Evolutionary conservation across 148 eudicot species (phyloP).

Genomic region (Spergularia marina): DNA sequence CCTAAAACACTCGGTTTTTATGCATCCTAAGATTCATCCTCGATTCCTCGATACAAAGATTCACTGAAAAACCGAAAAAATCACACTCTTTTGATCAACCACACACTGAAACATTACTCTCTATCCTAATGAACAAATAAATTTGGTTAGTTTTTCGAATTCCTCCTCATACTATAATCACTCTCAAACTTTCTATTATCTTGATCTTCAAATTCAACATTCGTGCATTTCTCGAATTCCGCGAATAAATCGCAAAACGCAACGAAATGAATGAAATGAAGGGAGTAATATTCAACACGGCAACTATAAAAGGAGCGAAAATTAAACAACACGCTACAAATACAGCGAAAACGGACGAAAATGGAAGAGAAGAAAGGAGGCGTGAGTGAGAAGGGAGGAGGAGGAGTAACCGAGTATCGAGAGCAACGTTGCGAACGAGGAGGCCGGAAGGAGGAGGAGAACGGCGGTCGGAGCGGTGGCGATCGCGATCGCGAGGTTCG

Average conservation of each 20-base stretch:
- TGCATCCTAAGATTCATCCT: too few species aligned
- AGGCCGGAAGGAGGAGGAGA: slow-evolving; percentile 51
- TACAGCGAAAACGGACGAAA: not conserved
- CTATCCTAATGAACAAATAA: too few species aligned
- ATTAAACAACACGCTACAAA: not conserved
- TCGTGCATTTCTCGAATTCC: too few species aligned
- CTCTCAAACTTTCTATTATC: not conserved
- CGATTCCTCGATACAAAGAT: too few species aligned
- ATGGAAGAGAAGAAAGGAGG: not conserved
- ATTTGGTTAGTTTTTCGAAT: too few species aligned
- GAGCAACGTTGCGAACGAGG: slow-evolving; percentile 56
- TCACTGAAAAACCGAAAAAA: too few species aligned
- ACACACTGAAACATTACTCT: too few species aligned
- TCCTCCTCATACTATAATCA: not conserved
- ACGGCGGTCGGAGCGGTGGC: slow-evolving; percentile 30
- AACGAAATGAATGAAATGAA: too few species aligned
- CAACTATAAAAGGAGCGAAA: not conserved
- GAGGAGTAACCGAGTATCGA: slow-evolving; percentile 39
- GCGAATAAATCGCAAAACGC: too few species aligned
- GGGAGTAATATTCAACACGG: too few species aligned
- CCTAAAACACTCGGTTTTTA: too few species aligned
- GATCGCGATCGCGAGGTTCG: slow-evolving; percentile 43
- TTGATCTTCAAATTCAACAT: not conserved
- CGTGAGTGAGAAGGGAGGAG: not conserved
- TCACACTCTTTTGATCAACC: too few species aligned